These are phyloP conservation scores for Dysphania ambrosioides DNA, from an alignment of 148 eudicot genomes.

Conservation along the genomic window DNA sequence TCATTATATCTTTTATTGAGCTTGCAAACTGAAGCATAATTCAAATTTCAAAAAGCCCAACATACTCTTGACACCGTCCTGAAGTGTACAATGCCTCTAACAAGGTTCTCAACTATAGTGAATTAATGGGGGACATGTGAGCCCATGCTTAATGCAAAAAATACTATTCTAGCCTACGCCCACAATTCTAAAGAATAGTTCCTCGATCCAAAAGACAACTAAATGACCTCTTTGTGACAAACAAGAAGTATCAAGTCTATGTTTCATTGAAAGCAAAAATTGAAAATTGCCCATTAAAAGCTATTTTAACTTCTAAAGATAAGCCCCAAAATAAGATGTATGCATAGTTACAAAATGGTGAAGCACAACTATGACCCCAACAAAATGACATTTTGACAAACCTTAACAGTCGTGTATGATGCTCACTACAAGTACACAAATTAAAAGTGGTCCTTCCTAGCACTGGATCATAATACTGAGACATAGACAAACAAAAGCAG, in stretches of 20 bases:
- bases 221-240: not conserved
- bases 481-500: slow-evolving; percentile 3
- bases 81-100: not conserved
- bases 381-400: not conserved
- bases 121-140: not conserved
- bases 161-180: not conserved
- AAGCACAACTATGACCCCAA: not conserved
- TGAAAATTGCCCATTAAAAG: no score
- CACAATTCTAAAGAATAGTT: not conserved
- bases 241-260: no score
- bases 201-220: not conserved
- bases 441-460: not conserved
- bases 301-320: no score
- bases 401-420: no score
- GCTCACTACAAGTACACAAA: not conserved
- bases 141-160: not conserved
- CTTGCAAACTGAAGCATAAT: not conserved
- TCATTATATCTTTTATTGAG: not conserved
- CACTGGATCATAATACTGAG: not conserved
- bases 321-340: no score
- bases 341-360: not conserved
- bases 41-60: not conserved
- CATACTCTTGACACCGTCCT: not conserved
- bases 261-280: no score
- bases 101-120: not conserved